Evolutionary conservation across 176 grass and related monocot genomes (phyloP).

Genomic region (Ensete ventricosum): DNA sequence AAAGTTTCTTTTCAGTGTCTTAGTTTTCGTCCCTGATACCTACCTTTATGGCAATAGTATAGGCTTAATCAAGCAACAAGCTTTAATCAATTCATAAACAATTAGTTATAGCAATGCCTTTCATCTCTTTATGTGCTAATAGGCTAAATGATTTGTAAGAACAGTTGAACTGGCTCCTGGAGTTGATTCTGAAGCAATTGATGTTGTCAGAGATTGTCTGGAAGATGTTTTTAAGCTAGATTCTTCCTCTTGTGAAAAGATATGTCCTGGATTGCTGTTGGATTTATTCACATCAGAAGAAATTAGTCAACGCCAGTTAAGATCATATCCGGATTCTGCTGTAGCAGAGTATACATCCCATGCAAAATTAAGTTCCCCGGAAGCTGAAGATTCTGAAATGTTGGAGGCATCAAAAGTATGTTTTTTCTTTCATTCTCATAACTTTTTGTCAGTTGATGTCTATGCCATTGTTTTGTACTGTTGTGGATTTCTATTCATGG

Average conservation of each 20-base stretch:
- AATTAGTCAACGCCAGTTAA: conserved; percentile 24
- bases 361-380: conserved; percentile 15
- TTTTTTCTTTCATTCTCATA: neutral
- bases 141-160: conserved; percentile 14
- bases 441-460: neutral
- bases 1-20: neutral
- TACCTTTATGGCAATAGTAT: neutral
- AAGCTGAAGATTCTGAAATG: conserved; percentile 25
- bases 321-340: conserved; percentile 12
- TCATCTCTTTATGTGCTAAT: conserved; percentile 7
- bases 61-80: neutral
- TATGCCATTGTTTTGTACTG: neutral
- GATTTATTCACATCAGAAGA: conserved; percentile 38
- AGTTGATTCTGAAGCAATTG: conserved; percentile 52
- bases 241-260: conserved; percentile 27
- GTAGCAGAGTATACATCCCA: conserved; percentile 19
- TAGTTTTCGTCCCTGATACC: neutral
- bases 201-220: conserved; percentile 56
- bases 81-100: neutral
- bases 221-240: conserved; percentile 37
- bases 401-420: conserved; percentile 45
- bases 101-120: neutral
- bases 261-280: conserved; percentile 43
- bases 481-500: neutral
- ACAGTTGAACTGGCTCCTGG: conserved; percentile 53